These are phyloP conservation scores for Penicillium sp. DNA, from an alignment of 2,329 filamentous ascomycete genomes.

Conservation along the genomic window DNA sequence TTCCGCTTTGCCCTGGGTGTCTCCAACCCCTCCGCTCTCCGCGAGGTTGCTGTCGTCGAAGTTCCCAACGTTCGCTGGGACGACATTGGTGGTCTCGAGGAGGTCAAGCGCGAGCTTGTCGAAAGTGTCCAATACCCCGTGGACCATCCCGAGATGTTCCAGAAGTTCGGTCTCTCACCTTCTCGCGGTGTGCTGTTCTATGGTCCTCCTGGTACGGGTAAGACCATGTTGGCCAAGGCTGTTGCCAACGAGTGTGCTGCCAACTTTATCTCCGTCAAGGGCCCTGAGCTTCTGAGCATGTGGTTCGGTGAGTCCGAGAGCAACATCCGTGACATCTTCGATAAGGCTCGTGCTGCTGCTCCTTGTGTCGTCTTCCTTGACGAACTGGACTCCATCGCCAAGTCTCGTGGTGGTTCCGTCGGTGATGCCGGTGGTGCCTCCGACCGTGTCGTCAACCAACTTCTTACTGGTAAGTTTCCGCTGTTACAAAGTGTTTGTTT, in stretches of 20 bases:
- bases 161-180: conserved; percentile 98
- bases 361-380: conserved; percentile 99
- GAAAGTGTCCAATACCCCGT: conserved; percentile 99
- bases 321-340: conserved; percentile 99
- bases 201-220: conserved; percentile 98
- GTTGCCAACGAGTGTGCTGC: conserved; percentile 98
- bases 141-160: conserved; percentile 99
- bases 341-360: conserved; percentile 97
- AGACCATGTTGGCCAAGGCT: conserved; percentile 98
- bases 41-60: conserved; percentile 98
- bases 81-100: conserved; percentile 97
- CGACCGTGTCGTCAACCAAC: conserved; percentile 99
- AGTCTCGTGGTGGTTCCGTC: conserved; percentile 94
- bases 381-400: conserved; percentile 97
- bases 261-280: conserved; percentile 99
- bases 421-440: conserved; percentile 97
- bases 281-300: conserved; percentile 97
- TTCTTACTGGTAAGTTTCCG: conserved; percentile 76
- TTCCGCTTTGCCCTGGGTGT: conserved; percentile 98
- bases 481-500: background rate
- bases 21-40: conserved; percentile 96
- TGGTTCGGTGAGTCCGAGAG: conserved; percentile 99
- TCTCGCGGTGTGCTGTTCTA: conserved; percentile 99
- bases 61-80: conserved; percentile 99
- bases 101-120: conserved; percentile 98